Base-by-base conservation (phyloP, 192 early-diverging fungal species). In the Linderina pennispora region DNA sequence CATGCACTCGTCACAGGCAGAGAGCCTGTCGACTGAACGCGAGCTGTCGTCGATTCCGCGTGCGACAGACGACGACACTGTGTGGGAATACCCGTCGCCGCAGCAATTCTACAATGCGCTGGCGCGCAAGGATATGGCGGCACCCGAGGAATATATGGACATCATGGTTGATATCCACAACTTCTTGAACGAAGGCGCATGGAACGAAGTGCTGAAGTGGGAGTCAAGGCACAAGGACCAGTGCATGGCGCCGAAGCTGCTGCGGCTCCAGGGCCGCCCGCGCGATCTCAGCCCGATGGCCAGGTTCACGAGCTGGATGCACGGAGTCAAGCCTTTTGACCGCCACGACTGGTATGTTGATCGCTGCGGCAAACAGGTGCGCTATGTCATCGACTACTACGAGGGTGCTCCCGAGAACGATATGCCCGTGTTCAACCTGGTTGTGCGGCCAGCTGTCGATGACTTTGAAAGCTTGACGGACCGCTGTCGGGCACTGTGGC, bases 351-450 rank as follows among this genome's bases (percentile, higher is more conserved):
- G 95, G 95, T 79, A 78, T 26, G 82, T 98, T 9, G 85, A 91
- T 51, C 77, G 91, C 9, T 96, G 92, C 56, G 92, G 92, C 2
- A 82, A 82, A 65, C 73, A 84, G 18, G 84, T 91, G 37, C 80
- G 91, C n/a, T 98, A 98, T 57, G 90, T 98, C 17, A 94, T 98
- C 55, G 95, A 98, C 63, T 98, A 94, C 66, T 98, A 98, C 56
- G 76, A 80, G 43, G 93, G 85, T 8, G 63, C 69, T 15, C 77
- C 81, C 23, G 81, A 88, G 28, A 69, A 81, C 19, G 83, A 81
- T 33, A 80, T 77, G 18, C 93, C 93, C 18, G 84, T 82, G 0
- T 98, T 98, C 74, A 82, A 88, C 44, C 74, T 94, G 28, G 95
- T 95, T 54, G 90, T 98, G n/a, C 69, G 95, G 33, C 95, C 95